These are phyloP conservation scores for Suhomyces guaymorum DNA, from an alignment of 1,139 yeast genomes.

Conservation along the genomic window DNA sequence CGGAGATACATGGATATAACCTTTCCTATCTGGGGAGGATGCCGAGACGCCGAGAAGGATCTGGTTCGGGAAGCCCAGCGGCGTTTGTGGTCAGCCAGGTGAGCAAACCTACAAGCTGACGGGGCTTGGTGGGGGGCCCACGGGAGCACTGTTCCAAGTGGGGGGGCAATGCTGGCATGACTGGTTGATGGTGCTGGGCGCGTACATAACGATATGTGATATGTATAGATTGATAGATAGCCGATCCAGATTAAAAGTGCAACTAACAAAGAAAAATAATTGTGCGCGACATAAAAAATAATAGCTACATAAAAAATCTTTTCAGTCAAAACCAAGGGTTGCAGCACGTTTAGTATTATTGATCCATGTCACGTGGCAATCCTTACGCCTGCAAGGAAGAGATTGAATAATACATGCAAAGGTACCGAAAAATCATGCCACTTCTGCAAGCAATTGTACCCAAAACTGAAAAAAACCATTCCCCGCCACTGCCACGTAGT, in stretches of 20 bases:
- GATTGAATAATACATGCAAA: background rate
- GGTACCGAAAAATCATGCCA: slow-evolving; percentile 5
- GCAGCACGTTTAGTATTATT: too few species aligned
- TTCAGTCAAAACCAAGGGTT: too few species aligned
- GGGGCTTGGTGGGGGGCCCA: too few species aligned
- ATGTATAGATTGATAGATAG: background rate
- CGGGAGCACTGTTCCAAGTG: too few species aligned
- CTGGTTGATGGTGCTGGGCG: background rate
- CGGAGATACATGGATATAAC: too few species aligned
- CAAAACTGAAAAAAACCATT: background rate
- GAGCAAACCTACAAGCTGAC: too few species aligned
- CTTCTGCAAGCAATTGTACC: slow-evolving; percentile 1
- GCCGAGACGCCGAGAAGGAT: too few species aligned
- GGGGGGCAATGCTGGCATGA: background rate
- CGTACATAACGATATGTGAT: background rate
- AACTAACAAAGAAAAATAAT: background rate
- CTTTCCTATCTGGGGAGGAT: too few species aligned
- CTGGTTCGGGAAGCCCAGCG: too few species aligned
- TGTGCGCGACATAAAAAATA: background rate
- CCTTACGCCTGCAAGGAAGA: slow-evolving; percentile 3
- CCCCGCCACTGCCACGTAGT: too few species aligned
- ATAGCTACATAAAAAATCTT: too few species aligned
- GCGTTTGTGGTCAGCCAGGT: too few species aligned
- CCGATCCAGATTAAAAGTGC: background rate
- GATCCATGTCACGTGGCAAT: slow-evolving; percentile 2